A percentile compares a stretch with the other conserved stretches of the same genome.
Evolutionary conservation across 2,329 filamentous ascomycete genomes (phyloP).

Genomic region (Aspergillus udagawae): DNA sequence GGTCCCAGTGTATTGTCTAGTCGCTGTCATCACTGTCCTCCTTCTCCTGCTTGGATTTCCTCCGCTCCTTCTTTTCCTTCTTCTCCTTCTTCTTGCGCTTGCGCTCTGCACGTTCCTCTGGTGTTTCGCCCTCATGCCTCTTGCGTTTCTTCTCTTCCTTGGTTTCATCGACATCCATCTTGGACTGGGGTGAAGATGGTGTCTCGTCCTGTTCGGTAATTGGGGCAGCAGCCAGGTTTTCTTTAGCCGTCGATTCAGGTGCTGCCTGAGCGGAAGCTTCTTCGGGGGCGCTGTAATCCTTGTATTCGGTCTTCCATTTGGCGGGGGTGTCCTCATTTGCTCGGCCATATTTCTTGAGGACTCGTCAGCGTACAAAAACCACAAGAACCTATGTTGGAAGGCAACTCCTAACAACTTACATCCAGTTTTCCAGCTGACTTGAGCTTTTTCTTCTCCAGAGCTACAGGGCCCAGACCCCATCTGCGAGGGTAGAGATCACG

Average conservation of each 20-base stretch:
- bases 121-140: conserved; percentile 54
- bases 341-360: conserved; percentile 74
- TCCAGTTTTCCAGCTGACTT: conserved; percentile 97
- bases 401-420: conserved; percentile 40
- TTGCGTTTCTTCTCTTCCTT: conserved; percentile 51
- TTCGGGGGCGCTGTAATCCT: conserved; percentile 67
- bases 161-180: conserved; percentile 41
- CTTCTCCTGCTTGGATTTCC: conserved; percentile 79
- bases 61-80: conserved; percentile 60
- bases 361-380: conserved; percentile 30
- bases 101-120: conserved; percentile 46
- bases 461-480: conserved; percentile 93
- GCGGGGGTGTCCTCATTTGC: conserved; percentile 88
- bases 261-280: conserved; percentile 45
- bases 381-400: neutral
- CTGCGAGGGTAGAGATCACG: conserved; percentile 92
- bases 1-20: conserved; percentile 27
- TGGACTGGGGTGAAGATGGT: conserved; percentile 27
- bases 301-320: conserved; percentile 90
- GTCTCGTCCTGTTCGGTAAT: conserved; percentile 23
- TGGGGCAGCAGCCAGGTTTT: conserved; percentile 29
- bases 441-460: conserved; percentile 98
- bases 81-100: conserved; percentile 53
- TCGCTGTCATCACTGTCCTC: conserved; percentile 60
- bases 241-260: conserved; percentile 40